Evolutionary conservation across 352 stramenopile species (phyloP).

Genomic region (Globisporangium irregulare): DNA sequence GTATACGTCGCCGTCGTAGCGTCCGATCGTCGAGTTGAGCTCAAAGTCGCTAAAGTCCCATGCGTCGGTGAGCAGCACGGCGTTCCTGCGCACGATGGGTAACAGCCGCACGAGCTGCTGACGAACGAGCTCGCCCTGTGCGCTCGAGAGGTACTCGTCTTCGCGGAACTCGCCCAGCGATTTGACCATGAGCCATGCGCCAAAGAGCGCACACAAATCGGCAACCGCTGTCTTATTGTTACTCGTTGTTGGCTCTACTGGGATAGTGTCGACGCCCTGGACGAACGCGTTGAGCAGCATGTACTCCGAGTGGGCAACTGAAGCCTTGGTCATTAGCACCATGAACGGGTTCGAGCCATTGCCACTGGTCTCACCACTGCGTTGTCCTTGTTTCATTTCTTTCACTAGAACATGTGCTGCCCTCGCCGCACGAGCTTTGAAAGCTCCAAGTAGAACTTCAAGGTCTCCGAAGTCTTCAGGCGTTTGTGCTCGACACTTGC

Average conservation of each 20-base stretch:
- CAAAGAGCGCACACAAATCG: conserved; percentile 71
- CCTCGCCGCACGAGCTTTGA: conserved; percentile 27
- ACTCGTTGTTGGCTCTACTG: conserved; percentile 12
- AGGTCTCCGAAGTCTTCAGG: conserved; percentile 26
- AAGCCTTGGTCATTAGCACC: conserved; percentile 41
- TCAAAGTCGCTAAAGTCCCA: conserved; percentile 73
- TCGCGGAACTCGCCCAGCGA: conserved; percentile 64
- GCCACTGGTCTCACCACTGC: not conserved
- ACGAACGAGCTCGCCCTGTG: conserved; percentile 51
- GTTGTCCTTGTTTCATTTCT: conserved; percentile 6
- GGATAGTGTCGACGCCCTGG: conserved; percentile 18
- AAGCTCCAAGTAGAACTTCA: conserved; percentile 22
- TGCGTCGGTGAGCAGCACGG: conserved; percentile 65
- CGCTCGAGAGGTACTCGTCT: conserved; percentile 51
- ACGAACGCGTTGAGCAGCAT: conserved; percentile 30
- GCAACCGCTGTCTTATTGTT: conserved; percentile 47
- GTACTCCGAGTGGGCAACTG: conserved; percentile 30
- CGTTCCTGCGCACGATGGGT: conserved; percentile 44
- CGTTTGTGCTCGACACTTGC: conserved; percentile 17
- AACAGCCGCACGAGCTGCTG: conserved; percentile 41
- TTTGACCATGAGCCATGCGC: not conserved
- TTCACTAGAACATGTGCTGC: conserved; percentile 15
- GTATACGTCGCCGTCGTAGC: conserved; percentile 71
- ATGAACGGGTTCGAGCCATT: conserved; percentile 32
- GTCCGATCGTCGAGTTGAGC: conserved; percentile 69